Conservation (phyloP, 2,329 filamentous ascomycete genomes). For the Aspergillus candidus region DNA sequence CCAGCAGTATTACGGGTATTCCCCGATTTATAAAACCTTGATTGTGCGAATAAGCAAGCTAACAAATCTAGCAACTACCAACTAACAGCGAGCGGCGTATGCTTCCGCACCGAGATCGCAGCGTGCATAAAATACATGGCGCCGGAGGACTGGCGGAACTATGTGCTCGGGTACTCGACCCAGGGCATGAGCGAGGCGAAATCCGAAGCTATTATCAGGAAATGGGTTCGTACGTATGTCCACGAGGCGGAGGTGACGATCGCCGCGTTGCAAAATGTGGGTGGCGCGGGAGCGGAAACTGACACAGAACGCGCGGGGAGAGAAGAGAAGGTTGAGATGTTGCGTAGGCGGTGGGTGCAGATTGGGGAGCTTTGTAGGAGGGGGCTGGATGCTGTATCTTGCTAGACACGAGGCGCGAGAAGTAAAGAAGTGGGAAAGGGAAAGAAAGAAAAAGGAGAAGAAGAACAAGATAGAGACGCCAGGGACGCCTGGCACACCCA, state of each 20-base stretch:
- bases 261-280: slow-evolving; percentile 14
- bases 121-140: slow-evolving; percentile 37
- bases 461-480: neutral
- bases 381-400: slow-evolving; percentile 20
- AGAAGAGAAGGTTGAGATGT: slow-evolving; percentile 18
- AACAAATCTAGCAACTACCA: slow-evolving; percentile 36
- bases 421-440: neutral
- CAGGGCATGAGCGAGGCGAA: slow-evolving; percentile 24
- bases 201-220: slow-evolving; percentile 28
- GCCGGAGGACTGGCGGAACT: slow-evolving; percentile 33
- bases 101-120: slow-evolving; percentile 40
- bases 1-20: slow-evolving; percentile 36
- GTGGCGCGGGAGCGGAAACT: slow-evolving; percentile 10
- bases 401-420: slow-evolving; percentile 5
- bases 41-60: neutral
- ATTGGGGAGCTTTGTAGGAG: slow-evolving; percentile 29
- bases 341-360: slow-evolving; percentile 36
- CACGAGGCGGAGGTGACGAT: slow-evolving; percentile 29
- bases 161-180: slow-evolving; percentile 33
- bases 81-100: slow-evolving; percentile 33
- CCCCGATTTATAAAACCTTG: neutral
- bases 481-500: neutral
- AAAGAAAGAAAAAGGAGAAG: too few relatives aligned
- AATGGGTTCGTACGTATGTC: slow-evolving; percentile 32
- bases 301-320: slow-evolving; percentile 6